Evolutionary conservation across 2,329 filamentous ascomycete species (phyloP).

Genomic region (Aspergillus vadensis): DNA sequence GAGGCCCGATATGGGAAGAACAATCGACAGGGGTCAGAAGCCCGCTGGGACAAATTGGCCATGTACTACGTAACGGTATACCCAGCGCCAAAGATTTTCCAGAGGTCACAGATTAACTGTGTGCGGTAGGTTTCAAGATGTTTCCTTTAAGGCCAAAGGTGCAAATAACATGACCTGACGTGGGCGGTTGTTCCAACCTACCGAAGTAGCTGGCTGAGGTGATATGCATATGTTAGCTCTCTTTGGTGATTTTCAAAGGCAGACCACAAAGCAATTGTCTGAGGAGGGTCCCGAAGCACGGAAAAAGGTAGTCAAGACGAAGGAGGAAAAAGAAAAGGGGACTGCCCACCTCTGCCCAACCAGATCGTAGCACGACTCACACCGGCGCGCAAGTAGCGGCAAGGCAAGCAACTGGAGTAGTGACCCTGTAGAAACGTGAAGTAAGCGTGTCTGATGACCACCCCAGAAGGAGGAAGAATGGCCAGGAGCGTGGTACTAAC

Average conservation of each 20-base stretch:
- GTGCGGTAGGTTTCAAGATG: neutral
- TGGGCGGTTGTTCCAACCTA: constrained; percentile 14
- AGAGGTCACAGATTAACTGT: neutral
- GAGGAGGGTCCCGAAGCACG: constrained; percentile 2
- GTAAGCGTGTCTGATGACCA: constrained; percentile 16
- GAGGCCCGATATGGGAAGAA: constrained; percentile 20
- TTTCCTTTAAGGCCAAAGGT: neutral
- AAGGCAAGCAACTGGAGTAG: neutral
- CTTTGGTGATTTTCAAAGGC: constrained; percentile 6
- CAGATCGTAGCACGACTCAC: constrained; percentile 14
- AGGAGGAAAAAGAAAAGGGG: constrained; percentile 14
- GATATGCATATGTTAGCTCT: constrained; percentile 20
- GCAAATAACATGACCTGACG: constrained; percentile 10
- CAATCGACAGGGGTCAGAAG: constrained; percentile 11
- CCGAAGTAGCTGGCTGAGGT: constrained; percentile 14
- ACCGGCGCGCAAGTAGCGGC: constrained; percentile 7
- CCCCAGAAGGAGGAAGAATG: constrained; percentile 11
- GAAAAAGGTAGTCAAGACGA: constrained; percentile 3
- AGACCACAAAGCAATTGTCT: constrained; percentile 19
- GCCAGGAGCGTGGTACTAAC: constrained; percentile 12
- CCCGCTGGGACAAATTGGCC: neutral
- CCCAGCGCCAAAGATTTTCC: neutral
- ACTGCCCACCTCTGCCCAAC: constrained; percentile 9
- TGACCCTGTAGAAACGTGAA: neutral
- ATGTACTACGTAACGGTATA: constrained; percentile 4